These are phyloP conservation scores for Diaporthe vaccinii DNA, from an alignment of 2,329 filamentous ascomycete genomes.

Conservation along the genomic window DNA sequence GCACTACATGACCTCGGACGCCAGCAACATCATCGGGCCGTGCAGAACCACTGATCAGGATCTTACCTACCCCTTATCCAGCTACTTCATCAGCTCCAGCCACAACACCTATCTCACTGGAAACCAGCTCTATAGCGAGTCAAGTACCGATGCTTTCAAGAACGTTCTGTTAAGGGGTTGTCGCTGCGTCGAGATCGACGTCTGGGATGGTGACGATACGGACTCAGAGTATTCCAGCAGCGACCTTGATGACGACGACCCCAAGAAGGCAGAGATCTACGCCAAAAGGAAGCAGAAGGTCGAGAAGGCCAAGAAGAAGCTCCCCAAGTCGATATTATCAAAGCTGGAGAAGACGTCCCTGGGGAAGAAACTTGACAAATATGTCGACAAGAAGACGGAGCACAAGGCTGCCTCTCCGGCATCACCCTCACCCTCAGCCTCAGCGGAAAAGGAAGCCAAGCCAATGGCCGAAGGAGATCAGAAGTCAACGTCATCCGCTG, in stretches of 20 bases:
- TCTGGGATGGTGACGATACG: constrained; percentile 88
- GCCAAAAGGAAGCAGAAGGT: constrained; percentile 71
- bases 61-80: constrained; percentile 83
- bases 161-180: constrained; percentile 86
- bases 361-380: constrained; percentile 57
- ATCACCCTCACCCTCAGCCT: constrained; percentile 11
- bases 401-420: constrained; percentile 23
- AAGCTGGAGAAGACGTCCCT: constrained; percentile 64
- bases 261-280: constrained; percentile 66
- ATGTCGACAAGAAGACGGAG: constrained; percentile 48
- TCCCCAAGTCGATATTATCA: constrained; percentile 58
- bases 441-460: not conserved
- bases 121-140: constrained; percentile 87
- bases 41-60: constrained; percentile 53
- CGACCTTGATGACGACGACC: constrained; percentile 63
- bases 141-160: constrained; percentile 90
- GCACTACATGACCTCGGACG: constrained; percentile 68
- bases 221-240: constrained; percentile 72
- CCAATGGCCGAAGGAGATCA: constrained; percentile 8
- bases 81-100: constrained; percentile 94
- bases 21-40: constrained; percentile 58
- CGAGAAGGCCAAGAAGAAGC: constrained; percentile 73
- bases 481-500: constrained; percentile 28
- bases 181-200: constrained; percentile 93
- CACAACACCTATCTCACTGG: constrained; percentile 96